These are phyloP conservation scores for Suillus spraguei DNA, from an alignment of 768 basidiomycete species.

Conservation along the genomic window DNA sequence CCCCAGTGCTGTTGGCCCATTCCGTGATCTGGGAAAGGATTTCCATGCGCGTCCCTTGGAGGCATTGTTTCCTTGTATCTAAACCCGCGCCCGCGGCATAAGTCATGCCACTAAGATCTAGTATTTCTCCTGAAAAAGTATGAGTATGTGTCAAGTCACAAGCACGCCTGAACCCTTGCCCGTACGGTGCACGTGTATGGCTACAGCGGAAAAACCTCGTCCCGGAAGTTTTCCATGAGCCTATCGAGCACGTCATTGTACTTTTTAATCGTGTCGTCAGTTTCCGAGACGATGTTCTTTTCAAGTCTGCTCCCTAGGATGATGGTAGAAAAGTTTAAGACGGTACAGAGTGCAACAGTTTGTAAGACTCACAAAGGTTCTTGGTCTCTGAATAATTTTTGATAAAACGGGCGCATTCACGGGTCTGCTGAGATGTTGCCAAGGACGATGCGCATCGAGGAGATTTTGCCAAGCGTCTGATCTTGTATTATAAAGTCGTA, in stretches of 20 bases:
- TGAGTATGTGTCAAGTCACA: not conserved
- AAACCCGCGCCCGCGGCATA: not conserved
- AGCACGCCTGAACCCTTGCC: not conserved
- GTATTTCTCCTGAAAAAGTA: not conserved
- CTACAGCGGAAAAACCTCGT: not conserved
- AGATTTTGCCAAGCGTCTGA: not conserved
- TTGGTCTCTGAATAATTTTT: slow-evolving; percentile 25
- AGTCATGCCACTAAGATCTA: not conserved
- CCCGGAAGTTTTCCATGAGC: slow-evolving; percentile 8
- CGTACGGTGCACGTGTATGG: not conserved
- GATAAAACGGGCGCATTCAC: slow-evolving; percentile 31
- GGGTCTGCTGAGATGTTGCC: slow-evolving; percentile 17
- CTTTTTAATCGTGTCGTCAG: not conserved
- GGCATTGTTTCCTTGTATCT: not conserved
- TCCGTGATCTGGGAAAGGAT: slow-evolving; percentile 18
- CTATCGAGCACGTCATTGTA: not conserved
- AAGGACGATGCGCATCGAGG: not conserved
- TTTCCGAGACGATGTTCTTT: not conserved
- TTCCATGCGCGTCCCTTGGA: not conserved
- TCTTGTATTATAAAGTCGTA: slow-evolving; percentile 5
- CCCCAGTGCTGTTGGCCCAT: slow-evolving; percentile 23
- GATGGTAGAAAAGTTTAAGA: not conserved
- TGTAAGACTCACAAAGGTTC: slow-evolving; percentile 21
- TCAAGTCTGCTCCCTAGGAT: not conserved
- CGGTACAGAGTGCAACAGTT: no score